Evolutionary conservation across 1,139 yeast genomes (phyloP), one percentile per base, ranked within the genome.

Genomic region (Magnusiomyces magnusii): DNA sequence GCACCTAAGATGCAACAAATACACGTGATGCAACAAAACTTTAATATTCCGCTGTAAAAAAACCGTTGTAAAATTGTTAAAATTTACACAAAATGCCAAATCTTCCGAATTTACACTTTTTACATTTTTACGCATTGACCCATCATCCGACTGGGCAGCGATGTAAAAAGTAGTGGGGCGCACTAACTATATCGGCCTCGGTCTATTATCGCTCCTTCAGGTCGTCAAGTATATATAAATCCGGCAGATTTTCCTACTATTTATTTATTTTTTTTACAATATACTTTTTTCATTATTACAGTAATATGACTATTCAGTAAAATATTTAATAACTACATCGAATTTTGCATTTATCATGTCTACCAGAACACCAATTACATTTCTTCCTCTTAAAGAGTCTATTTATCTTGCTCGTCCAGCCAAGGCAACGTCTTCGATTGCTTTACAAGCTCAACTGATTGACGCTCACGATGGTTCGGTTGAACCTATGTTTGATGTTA

Each of bases 401-500:
- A 23, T 51, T 19, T 51, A 51, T 27, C 19, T 51, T 25, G 53
- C 53, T 19, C 53, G 53, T 5, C 42, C 53, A 31, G 42, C 53
- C 2, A 51, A 51, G 31, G 7, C 27, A 5, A 34, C 23, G 2
- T 31, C 53, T 21, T n/a, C 53, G 5, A n/a, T 51, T 10, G 44
- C 28, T 5, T 19, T 51, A 5, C 53, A 51, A 34, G 53, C 42
- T 23, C 53, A 51, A 23, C 53, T 41, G 17, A 23, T 51, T 10
- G n/a, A 51, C 21, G 15, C 34, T 10, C 24, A 25, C 3, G 42
- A 28, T 21, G 53, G 27, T 2, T 34, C 27, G 2, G 53, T 51
- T 3, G 53, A 51, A 27, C 53, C 53, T 34, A 5, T 51, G 28
- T 31, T 51, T n/a, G 53, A 51, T n/a, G 44, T 51, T 27, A 51